Conservation (phyloP, 1,284 basidiomycete species). For the Leccinum pachyderme region DNA sequence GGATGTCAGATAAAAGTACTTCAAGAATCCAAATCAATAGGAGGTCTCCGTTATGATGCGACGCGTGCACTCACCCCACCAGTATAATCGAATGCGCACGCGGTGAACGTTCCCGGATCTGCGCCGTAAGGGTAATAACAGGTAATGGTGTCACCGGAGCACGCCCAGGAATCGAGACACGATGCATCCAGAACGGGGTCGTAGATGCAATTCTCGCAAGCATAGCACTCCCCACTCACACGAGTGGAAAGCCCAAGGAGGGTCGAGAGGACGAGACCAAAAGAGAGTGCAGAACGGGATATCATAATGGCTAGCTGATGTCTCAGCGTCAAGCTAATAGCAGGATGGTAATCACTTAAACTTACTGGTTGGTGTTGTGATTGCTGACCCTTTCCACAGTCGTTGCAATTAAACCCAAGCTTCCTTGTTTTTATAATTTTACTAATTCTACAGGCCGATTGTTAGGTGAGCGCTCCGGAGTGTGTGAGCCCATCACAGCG, state of each 20-base stretch:
- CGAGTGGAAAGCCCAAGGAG: slow-evolving; percentile 8
- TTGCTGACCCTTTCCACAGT: not conserved
- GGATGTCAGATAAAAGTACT: slow-evolving; percentile 2
- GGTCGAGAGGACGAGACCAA: slow-evolving; percentile 2
- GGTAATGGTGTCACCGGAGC: slow-evolving; percentile 12
- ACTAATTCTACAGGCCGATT: not conserved
- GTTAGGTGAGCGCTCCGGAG: not conserved
- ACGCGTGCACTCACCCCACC: not conserved
- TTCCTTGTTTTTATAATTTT: not conserved
- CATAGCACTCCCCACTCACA: slow-evolving; percentile 3
- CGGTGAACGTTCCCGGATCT: slow-evolving; percentile 15
- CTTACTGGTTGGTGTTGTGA: not conserved
- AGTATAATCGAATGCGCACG: slow-evolving; percentile 11
- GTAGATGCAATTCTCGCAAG: slow-evolving; percentile 14
- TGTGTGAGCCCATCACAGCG: not conserved
- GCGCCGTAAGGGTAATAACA: slow-evolving; percentile 14
- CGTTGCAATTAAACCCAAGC: not conserved
- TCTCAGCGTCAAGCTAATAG: not conserved
- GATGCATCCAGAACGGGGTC: slow-evolving; percentile 9
- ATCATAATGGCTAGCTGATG: not conserved
- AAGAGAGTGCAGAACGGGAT: not conserved
- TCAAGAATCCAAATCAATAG: not conserved
- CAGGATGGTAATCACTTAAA: not conserved
- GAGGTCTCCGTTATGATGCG: not conserved
- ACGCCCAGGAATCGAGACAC: slow-evolving; percentile 18